phyloP scores from a whole-genome alignment of 495 filamentous ascomycete species.

The Acidomyces sp. region DNA sequence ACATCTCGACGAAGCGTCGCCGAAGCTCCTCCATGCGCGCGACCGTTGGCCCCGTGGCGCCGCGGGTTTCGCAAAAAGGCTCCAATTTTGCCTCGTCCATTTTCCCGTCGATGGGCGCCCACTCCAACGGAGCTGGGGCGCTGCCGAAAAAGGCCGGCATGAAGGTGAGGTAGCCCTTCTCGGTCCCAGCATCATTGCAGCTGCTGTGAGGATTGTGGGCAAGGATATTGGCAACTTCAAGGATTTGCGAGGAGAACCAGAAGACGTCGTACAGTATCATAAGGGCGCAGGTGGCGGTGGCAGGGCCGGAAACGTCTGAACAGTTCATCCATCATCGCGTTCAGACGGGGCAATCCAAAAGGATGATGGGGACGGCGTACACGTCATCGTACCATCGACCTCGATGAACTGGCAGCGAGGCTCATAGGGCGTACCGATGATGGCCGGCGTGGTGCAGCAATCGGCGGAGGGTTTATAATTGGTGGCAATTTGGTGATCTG shows the following conservation, averaged over 20 bases:
- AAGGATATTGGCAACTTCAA: slow-evolving; percentile 9
- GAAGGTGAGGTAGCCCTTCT: slow-evolving; percentile 5
- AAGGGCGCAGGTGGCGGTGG: slow-evolving; percentile 3
- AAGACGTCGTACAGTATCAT: slow-evolving; percentile 15
- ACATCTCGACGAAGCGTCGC: neutral
- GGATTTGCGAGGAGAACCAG: slow-evolving; percentile 5
- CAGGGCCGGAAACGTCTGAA: slow-evolving; percentile 3
- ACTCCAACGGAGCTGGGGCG: slow-evolving; percentile 5
- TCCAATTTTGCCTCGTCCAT: slow-evolving; percentile 4
- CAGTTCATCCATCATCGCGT: too few species aligned
- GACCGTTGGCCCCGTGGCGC: slow-evolving; percentile 5
- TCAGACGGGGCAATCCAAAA: too few species aligned
- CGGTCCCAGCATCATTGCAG: too few species aligned
- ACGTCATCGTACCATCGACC: neutral
- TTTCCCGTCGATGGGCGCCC: slow-evolving; percentile 3
- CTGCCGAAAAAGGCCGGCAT: slow-evolving; percentile 12
- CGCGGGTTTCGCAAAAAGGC: slow-evolving; percentile 4
- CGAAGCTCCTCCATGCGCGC: neutral
- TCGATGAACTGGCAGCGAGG: neutral
- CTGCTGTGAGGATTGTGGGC: too few species aligned
- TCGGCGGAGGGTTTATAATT: slow-evolving; percentile 3
- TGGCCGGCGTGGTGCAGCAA: slow-evolving; percentile 2
- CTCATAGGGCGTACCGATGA: neutral
- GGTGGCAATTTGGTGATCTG: neutral
- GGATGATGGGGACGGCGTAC: too few species aligned